These are phyloP conservation scores for Hypericum androsaemum DNA, from an alignment of 345 rosid genomes.

Conservation along the genomic window DNA sequence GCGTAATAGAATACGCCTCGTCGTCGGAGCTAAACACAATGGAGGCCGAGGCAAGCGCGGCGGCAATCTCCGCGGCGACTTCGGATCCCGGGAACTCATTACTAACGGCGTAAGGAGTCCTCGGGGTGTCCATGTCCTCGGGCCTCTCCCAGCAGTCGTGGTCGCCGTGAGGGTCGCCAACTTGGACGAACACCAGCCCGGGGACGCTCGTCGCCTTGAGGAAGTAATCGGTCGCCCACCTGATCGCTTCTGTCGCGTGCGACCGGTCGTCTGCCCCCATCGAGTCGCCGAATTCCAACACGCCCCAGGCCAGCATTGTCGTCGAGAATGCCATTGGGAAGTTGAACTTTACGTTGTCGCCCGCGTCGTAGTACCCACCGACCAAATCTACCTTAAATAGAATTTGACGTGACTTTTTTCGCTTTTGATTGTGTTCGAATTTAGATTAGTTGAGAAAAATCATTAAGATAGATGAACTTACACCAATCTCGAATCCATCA, in stretches of 20 bases:
- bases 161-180: constrained; percentile 17
- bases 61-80: constrained; percentile 21
- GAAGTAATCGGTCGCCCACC: constrained; percentile 19
- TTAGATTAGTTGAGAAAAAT: background rate
- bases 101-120: constrained; percentile 15
- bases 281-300: constrained; percentile 7
- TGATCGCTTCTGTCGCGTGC: constrained; percentile 8
- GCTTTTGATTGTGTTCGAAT: background rate
- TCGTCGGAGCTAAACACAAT: constrained; percentile 7
- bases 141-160: constrained; percentile 23
- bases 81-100: constrained; percentile 19
- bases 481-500: constrained; percentile 20
- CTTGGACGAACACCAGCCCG: constrained; percentile 12
- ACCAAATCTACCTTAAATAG: constrained; percentile 11
- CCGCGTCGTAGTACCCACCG: constrained; percentile 24
- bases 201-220: constrained; percentile 16
- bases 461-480: background rate
- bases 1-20: constrained; percentile 13
- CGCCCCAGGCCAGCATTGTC: constrained; percentile 19
- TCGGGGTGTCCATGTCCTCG: constrained; percentile 23
- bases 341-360: constrained; percentile 20
- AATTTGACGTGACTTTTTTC: background rate
- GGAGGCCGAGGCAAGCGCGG: constrained; percentile 21
- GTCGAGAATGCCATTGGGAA: constrained; percentile 24
- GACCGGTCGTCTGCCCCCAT: constrained; percentile 13